phyloP scores from a whole-genome alignment of 768 basidiomycete genomes.

The Trametes villosa region DNA sequence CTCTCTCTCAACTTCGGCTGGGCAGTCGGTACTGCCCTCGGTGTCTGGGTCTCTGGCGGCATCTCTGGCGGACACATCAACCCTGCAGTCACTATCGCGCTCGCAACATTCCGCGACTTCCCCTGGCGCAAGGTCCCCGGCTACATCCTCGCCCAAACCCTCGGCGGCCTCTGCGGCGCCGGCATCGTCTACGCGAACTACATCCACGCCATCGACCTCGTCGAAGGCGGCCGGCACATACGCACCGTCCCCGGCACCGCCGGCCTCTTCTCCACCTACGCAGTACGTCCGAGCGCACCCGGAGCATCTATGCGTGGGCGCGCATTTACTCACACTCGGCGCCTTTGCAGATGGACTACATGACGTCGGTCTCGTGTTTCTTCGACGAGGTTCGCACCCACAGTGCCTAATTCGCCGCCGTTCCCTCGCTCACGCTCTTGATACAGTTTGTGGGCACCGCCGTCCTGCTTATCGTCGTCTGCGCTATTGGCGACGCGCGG shows the following conservation, averaged over 20 bases:
- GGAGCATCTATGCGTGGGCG: neutral
- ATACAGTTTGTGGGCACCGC: conserved; percentile 58
- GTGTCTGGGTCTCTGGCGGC: conserved; percentile 68
- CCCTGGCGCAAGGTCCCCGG: conserved; percentile 81
- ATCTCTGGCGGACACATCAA: conserved; percentile 71
- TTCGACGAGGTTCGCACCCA: conserved; percentile 45
- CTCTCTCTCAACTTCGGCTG: conserved; percentile 58
- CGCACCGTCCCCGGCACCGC: conserved; percentile 65
- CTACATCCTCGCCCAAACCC: conserved; percentile 64
- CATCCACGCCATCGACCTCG: conserved; percentile 65
- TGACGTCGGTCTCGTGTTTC: conserved; percentile 49
- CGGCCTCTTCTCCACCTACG: conserved; percentile 61
- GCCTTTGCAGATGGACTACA: conserved; percentile 40
- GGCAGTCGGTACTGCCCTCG: conserved; percentile 64
- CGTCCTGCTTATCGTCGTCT: conserved; percentile 56
- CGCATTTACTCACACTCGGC: neutral
- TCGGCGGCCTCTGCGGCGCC: conserved; percentile 64
- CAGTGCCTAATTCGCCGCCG: neutral
- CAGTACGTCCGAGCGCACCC: conserved; percentile 44
- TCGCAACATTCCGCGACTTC: conserved; percentile 73
- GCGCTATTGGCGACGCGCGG: conserved; percentile 56
- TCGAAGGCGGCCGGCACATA: conserved; percentile 57
- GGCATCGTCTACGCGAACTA: conserved; percentile 66
- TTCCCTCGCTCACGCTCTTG: neutral
- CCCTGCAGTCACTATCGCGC: conserved; percentile 61